A percentile compares a stretch with the other conserved stretches of the same genome.
These are phyloP conservation scores for Histomonas meleagridis DNA, from an alignment of 208 protist genomes.

Conservation along the genomic window DNA sequence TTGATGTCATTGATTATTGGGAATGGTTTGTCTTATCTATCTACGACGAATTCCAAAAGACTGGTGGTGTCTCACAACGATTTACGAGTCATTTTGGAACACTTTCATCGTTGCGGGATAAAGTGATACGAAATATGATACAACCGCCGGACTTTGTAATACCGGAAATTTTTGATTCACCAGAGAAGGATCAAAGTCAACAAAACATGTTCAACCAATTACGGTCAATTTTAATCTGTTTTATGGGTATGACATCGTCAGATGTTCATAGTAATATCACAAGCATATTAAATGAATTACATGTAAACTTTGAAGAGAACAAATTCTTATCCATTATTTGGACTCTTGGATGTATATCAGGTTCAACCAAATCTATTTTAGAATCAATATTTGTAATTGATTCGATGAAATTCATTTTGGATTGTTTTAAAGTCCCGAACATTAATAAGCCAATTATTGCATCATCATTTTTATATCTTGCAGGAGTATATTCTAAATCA, in stretches of 20 bases:
- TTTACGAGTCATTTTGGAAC: not conserved
- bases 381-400: not conserved
- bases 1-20: not conserved
- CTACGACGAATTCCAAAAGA: not conserved
- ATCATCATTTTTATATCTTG: not conserved
- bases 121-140: not conserved
- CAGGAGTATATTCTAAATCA: not conserved
- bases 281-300: not conserved
- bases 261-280: not conserved
- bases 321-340: not conserved
- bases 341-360: conserved; percentile 9
- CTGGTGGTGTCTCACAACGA: not conserved
- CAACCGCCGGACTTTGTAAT: not conserved
- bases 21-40: not conserved
- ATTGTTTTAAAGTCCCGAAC: not conserved
- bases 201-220: not conserved
- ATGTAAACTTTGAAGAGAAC: not conserved
- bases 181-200: not conserved
- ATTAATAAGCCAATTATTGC: not conserved
- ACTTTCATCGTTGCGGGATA: not conserved
- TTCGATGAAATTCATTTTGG: not conserved
- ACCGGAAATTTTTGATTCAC: not conserved
- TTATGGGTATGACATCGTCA: not conserved
- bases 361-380: not conserved
- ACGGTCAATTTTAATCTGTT: not conserved